Evolutionary conservation across 2,329 filamentous ascomycete genomes (phyloP), one percentile per base, ranked within the genome.

Genomic region (Coniella lustricola): DNA sequence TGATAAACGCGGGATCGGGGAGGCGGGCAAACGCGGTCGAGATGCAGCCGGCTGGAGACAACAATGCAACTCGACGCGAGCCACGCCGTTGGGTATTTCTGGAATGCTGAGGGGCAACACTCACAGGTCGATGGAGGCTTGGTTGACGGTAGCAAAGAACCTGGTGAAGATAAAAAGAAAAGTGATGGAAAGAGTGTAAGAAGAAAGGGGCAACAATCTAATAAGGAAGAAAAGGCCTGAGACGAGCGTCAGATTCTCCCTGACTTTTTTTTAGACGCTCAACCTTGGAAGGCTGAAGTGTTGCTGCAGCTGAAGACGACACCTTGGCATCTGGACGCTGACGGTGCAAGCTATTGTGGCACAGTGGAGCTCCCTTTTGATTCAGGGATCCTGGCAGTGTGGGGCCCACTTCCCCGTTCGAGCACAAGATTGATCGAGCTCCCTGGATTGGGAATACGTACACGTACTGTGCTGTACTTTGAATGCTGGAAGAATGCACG

Each of bases 1-100:
- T 17, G 43, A 46, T 50, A 35, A 22, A 53, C 41, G 25, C 34
- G 48, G 48, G n/a, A n/a, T n/a, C n/a, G n/a, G n/a, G n/a, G 45
- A 53, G 50, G 50, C 50, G 50, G 47, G 29, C 48, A 44, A 36
- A 42, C 39, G 33, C 35, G 10, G 32, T 33, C 22, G 13, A 21
- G n/a, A 42, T 42, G 17, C 22, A 42, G 18, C 25, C 14, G 22
- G 38, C 29, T 20, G 20, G 25, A 29, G 25, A 16, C 38, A 31
- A 41, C 38, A 35, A 35, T 13, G 33, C 12, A 18, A 22, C 14
- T 31, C n/a, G 17, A 21, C 35, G 33, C 34, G 18, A 14, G 33
- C 37, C 46, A 38, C 34, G 9, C 7, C 32, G n/a, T n/a, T 34
- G 8, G 10, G 21, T 13, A 12, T n/a, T 7, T 34, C 31, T 20